Evolutionary conservation across 2,329 filamentous ascomycete species (phyloP).

Genomic region (Alternaria hordeiaustralica): DNA sequence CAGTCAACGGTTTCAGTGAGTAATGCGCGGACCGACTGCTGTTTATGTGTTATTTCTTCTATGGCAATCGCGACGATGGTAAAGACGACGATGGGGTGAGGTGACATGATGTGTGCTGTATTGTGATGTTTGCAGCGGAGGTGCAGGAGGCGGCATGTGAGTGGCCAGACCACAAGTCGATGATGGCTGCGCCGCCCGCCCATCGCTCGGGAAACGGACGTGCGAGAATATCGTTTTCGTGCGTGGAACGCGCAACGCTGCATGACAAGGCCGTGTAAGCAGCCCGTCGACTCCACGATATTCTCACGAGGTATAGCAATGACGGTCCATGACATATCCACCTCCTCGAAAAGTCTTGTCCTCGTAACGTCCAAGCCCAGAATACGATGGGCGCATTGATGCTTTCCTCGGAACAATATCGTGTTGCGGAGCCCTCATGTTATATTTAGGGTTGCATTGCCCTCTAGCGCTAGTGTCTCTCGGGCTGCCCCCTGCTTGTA

Average conservation of each 20-base stretch:
- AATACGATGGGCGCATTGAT: conserved; percentile 6
- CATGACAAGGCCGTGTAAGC: not conserved
- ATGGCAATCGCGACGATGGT: not conserved
- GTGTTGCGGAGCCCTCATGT: conserved; percentile 14
- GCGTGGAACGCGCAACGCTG: not conserved
- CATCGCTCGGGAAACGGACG: not conserved
- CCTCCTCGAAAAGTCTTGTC: not conserved
- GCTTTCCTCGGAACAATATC: not conserved
- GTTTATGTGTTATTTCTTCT: not conserved
- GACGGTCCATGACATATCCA: not conserved
- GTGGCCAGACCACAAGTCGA: not conserved
- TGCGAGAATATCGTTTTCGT: not conserved
- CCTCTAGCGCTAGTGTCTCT: not conserved
- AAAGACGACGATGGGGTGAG: not conserved
- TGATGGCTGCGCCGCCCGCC: not conserved
- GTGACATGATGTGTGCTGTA: not conserved
- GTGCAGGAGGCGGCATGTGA: not conserved
- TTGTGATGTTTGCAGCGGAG: not conserved
- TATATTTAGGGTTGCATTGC: conserved; percentile 14
- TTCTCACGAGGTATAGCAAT: not conserved
- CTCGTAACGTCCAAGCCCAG: not conserved
- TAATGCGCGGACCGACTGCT: not conserved
- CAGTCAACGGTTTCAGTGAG: conserved; percentile 7
- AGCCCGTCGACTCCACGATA: not conserved
- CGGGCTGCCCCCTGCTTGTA: conserved; percentile 3